These are phyloP conservation scores for Vicia sativa DNA, from an alignment of 306 rosid species.

Conservation along the genomic window DNA sequence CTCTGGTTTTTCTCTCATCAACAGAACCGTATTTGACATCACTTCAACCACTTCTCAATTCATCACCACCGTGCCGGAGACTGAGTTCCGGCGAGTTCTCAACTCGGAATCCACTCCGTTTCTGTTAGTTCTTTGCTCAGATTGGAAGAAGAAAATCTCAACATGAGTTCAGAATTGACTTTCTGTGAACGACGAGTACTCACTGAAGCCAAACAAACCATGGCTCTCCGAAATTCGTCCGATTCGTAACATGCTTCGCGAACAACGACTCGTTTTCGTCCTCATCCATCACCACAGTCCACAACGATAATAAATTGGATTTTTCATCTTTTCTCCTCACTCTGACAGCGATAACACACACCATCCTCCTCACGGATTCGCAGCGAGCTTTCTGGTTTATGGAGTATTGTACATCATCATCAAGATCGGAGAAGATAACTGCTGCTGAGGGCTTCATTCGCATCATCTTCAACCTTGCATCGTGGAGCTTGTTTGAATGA, in stretches of 20 bases:
- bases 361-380: too few species aligned
- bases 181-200: slow-evolving; percentile 60
- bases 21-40: not conserved
- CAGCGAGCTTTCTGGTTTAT: too few species aligned
- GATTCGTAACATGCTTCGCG: slow-evolving; percentile 82
- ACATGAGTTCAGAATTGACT: slow-evolving; percentile 65
- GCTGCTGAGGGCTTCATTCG: too few species aligned
- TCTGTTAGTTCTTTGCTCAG: not conserved
- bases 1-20: too few species aligned
- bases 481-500: too few species aligned
- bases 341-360: too few species aligned
- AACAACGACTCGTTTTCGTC: slow-evolving; percentile 77
- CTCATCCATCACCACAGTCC: too few species aligned
- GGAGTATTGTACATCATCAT: too few species aligned
- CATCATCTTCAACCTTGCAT: too few species aligned
- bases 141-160: not conserved
- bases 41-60: not conserved
- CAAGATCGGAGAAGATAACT: too few species aligned
- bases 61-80: slow-evolving; percentile 27
- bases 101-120: slow-evolving; percentile 33
- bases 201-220: slow-evolving; percentile 74
- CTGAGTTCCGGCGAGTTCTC: slow-evolving; percentile 41
- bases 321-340: too few species aligned
- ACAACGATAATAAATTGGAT: too few species aligned
- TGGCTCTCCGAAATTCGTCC: slow-evolving; percentile 73